These are phyloP conservation scores for Trichomonascus vanleenenianus DNA, from an alignment of 805 yeast species.

Conservation along the genomic window DNA sequence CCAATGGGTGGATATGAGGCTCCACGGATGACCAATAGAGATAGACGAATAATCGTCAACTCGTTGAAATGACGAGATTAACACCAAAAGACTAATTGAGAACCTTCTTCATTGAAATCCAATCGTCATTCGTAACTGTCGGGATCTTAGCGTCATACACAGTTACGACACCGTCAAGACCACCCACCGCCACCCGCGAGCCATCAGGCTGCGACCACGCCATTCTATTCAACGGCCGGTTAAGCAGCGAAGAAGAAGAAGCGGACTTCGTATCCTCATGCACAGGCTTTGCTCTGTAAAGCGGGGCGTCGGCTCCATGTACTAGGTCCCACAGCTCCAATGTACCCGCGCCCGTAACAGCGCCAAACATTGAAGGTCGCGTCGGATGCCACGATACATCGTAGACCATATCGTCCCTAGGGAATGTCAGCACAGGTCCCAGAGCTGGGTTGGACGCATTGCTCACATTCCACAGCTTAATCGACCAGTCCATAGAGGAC, in stretches of 20 bases:
- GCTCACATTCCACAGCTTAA: conserved; percentile 28
- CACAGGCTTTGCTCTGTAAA: conserved; percentile 17
- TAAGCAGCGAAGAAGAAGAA: background rate
- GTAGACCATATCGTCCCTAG: conserved; percentile 26
- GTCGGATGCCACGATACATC: conserved; percentile 34
- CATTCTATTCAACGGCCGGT: conserved; percentile 24
- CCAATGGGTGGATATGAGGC: no score
- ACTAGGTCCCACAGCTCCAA: conserved; percentile 34
- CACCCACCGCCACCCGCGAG: conserved; percentile 26
- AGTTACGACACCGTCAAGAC: conserved; percentile 26
- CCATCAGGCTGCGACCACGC: conserved; percentile 26
- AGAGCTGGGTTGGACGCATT: conserved; percentile 2
- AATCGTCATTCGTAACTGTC: conserved; percentile 10
- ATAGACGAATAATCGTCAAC: no score
- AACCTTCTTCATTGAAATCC: conserved; percentile 8
- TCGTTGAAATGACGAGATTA: no score
- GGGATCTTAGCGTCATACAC: conserved; percentile 22
- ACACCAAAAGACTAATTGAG: conserved; percentile 1
- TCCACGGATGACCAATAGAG: no score
- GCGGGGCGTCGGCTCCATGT: conserved; percentile 25
- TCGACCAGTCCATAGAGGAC: conserved; percentile 32
- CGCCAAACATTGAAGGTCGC: conserved; percentile 28
- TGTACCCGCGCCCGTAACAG: conserved; percentile 28
- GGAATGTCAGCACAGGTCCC: conserved; percentile 15
- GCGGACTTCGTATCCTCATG: background rate